Conservation (phyloP, 345 rosid genomes). For the Stellera chamaejasme region DNA sequence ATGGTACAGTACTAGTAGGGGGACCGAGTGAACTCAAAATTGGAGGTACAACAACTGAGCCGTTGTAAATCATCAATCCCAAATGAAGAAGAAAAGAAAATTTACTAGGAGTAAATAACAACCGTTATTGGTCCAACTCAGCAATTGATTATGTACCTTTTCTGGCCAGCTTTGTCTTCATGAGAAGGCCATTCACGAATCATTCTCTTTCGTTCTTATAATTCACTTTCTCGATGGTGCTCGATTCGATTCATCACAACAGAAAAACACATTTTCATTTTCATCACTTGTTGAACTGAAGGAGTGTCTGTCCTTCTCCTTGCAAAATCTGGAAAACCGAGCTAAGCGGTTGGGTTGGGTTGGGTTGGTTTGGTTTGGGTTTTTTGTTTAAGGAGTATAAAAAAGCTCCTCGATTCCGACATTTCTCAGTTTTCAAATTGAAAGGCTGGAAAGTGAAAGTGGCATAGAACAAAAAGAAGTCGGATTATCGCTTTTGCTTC, state of each 20-base stretch:
- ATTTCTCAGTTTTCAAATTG: conserved; percentile 10
- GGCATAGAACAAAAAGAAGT: conserved; percentile 22
- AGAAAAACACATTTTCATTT: too few species aligned
- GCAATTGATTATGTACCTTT: not conserved
- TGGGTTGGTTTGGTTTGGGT: not conserved
- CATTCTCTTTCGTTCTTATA: not conserved
- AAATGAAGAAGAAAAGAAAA: not conserved
- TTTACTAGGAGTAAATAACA: too few species aligned
- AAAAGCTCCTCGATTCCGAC: conserved; percentile 14
- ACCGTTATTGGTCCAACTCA: not conserved
- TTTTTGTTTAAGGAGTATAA: not conserved
- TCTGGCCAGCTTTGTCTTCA: not conserved
- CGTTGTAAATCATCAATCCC: conserved; percentile 6
- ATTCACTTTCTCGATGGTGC: conserved; percentile 1
- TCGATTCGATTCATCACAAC: not conserved
- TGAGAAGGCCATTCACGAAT: not conserved
- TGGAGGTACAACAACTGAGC: not conserved
- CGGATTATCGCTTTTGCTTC: conserved; percentile 23
- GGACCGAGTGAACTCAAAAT: too few species aligned
- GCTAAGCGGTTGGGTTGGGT: not conserved
- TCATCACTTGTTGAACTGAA: conserved; percentile 1
- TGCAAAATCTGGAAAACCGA: conserved; percentile 20
- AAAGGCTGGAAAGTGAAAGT: conserved; percentile 13
- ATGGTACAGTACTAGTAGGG: too few species aligned
- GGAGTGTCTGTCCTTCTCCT: not conserved